Percentiles rank a stretch among this genome's conserved stretches.
Evolutionary conservation across 306 rosid genomes (phyloP).

Genomic region (Ziziphus jujuba): DNA sequence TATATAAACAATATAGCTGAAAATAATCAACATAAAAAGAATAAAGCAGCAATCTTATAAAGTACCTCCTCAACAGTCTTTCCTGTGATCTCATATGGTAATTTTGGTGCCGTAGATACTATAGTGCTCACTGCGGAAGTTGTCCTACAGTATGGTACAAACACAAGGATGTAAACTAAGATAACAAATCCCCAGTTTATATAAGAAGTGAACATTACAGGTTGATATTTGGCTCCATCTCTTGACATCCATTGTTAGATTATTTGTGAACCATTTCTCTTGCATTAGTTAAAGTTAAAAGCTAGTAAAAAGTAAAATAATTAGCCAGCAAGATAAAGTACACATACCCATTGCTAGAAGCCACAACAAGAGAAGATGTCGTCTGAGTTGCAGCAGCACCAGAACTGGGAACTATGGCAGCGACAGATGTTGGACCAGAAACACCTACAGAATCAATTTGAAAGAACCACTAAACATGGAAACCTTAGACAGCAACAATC

Average conservation of each 20-base stretch:
- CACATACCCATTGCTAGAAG: constrained; percentile 79
- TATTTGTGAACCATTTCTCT: not conserved
- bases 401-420: constrained; percentile 47
- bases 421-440: constrained; percentile 44
- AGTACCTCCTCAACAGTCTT: constrained; percentile 96
- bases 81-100: constrained; percentile 93
- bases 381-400: constrained; percentile 57
- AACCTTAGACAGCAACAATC: constrained; percentile 10
- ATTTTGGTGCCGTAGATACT: constrained; percentile 56
- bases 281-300: not conserved
- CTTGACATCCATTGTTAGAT: not conserved
- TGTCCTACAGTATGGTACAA: constrained; percentile 48
- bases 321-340: constrained; percentile 5
- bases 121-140: constrained; percentile 58
- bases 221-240: not conserved
- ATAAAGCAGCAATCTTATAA: constrained; percentile 4
- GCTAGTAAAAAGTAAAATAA: not conserved
- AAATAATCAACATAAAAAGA: constrained; percentile 3
- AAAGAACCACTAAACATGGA: not conserved
- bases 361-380: constrained; percentile 55
- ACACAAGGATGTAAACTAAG: constrained; percentile 26
- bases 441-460: constrained; percentile 47
- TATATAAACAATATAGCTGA: not conserved
- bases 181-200: not conserved
- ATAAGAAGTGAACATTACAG: not conserved